These are phyloP conservation scores for Pelargonium australe DNA, from an alignment of 441 rosid species.

Conservation along the genomic window DNA sequence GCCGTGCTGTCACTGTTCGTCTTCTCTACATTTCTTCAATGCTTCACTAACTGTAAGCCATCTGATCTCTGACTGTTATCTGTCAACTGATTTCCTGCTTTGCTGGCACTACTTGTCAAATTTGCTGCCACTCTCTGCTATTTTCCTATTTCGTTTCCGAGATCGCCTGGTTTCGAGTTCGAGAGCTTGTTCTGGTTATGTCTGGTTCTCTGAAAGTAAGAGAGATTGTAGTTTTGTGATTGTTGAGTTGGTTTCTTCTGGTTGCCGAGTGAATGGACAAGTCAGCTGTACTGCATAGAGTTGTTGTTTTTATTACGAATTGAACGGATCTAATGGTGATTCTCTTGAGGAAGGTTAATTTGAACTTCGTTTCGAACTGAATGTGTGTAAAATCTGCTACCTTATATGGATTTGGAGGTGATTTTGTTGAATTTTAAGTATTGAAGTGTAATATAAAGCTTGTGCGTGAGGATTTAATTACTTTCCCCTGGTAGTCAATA, in stretches of 20 bases:
- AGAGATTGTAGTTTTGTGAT: background rate
- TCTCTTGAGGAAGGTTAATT: background rate
- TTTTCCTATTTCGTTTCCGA: background rate
- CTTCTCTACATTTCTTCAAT: conserved; percentile 7
- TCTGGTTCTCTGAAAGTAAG: background rate
- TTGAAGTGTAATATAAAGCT: background rate
- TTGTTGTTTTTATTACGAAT: background rate
- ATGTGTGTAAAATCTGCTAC: too few relatives aligned
- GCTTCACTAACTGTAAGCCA: conserved; percentile 2
- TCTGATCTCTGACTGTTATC: background rate
- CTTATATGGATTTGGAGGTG: background rate
- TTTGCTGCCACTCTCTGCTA: background rate
- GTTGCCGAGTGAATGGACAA: background rate
- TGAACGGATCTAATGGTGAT: conserved; percentile 7
- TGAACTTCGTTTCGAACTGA: too few relatives aligned
- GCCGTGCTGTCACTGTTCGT: conserved; percentile 2
- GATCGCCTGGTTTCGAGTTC: conserved; percentile 6
- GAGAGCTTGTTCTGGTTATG: background rate
- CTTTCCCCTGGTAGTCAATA: background rate
- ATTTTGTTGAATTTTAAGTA: background rate
- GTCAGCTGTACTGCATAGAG: background rate
- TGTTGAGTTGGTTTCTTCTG: background rate
- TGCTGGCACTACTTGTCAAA: background rate
- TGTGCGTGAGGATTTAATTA: background rate
- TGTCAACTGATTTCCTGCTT: too few relatives aligned